A percentile compares a stretch with the other conserved stretches of the same genome.
Evolutionary conservation across 805 yeast genomes (phyloP).

Genomic region (Pichia sporocuriosa): DNA sequence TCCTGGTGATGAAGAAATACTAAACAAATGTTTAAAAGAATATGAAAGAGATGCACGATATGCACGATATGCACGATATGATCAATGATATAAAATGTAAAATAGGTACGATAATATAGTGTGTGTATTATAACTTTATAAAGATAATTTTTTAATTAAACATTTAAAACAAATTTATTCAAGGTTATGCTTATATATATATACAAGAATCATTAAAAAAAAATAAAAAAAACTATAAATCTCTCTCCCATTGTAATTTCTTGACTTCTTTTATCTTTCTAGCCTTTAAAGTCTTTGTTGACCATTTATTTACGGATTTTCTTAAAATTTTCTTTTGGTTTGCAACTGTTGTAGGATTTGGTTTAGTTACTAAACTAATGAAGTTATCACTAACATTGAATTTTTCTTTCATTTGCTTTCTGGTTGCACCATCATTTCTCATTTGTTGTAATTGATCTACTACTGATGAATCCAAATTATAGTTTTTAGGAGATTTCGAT

Average conservation of each 20-base stretch:
- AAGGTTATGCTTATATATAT: conserved; percentile 7
- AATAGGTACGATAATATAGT: too few relatives aligned
- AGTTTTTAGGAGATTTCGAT: conserved; percentile 21
- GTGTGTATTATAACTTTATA: too few relatives aligned
- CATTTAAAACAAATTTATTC: too few relatives aligned
- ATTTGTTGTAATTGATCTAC: conserved; percentile 25
- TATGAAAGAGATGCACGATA: neutral
- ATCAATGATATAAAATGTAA: too few relatives aligned
- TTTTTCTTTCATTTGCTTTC: conserved; percentile 27
- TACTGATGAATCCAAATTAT: conserved; percentile 21
- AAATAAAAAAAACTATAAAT: conserved; percentile 9
- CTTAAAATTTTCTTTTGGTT: conserved; percentile 18
- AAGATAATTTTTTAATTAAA: too few relatives aligned
- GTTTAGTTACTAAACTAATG: conserved; percentile 25
- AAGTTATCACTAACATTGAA: conserved; percentile 27
- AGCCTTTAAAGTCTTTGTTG: conserved; percentile 20
- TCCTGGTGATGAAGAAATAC: conserved; percentile 19
- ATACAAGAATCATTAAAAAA: conserved; percentile 3
- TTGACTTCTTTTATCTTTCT: conserved; percentile 19
- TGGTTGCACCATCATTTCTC: conserved; percentile 27
- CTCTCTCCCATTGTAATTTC: conserved; percentile 24
- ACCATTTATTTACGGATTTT: conserved; percentile 23
- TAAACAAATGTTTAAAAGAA: conserved; percentile 10
- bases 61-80: neutral
- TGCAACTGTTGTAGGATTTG: conserved; percentile 18